A percentile compares a stretch with the other conserved stretches of the same genome.
phyloP scores from a whole-genome alignment of 2,329 filamentous ascomycete genomes.

The Verticillium albo-atrum region DNA sequence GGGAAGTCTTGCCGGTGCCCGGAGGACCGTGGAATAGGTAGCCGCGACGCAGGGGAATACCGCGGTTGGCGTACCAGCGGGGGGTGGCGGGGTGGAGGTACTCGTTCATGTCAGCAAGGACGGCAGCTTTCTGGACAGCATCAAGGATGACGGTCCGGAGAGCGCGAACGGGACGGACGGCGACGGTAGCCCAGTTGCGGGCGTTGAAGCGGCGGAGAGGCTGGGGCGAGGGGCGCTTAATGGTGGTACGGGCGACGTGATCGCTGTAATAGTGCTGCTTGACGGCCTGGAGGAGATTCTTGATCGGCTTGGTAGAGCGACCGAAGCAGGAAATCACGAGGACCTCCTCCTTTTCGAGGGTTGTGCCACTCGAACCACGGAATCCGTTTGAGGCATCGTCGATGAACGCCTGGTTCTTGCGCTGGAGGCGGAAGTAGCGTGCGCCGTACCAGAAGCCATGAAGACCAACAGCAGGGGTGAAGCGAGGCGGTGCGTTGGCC shows the following conservation, averaged over 20 bases:
- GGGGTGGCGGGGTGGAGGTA: constrained; percentile 68
- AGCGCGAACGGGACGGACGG: constrained; percentile 61
- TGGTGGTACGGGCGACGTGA: constrained; percentile 51
- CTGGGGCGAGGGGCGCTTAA: constrained; percentile 48
- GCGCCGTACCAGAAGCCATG: constrained; percentile 52
- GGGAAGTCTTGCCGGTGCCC: constrained; percentile 68
- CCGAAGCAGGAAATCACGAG: constrained; percentile 52
- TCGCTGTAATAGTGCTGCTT: constrained; percentile 47
- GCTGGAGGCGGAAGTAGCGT: constrained; percentile 43
- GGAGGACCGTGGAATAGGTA: constrained; percentile 76
- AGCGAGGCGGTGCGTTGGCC: constrained; percentile 46
- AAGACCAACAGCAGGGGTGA: constrained; percentile 47
- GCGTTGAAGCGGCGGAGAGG: constrained; percentile 33
- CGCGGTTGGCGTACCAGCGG: constrained; percentile 69
- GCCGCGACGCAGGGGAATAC: constrained; percentile 71
- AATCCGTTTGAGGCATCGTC: constrained; percentile 27
- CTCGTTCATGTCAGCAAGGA: constrained; percentile 71
- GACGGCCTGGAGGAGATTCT: constrained; percentile 47
- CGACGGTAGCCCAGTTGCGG: constrained; percentile 51
- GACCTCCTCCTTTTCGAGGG: constrained; percentile 43
- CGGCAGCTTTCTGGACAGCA: constrained; percentile 56
- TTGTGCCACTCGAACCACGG: not conserved
- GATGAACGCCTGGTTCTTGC: constrained; percentile 38
- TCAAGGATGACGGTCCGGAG: constrained; percentile 76
- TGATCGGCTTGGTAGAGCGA: constrained; percentile 46